Percentiles rank a stretch among this genome's conserved stretches.
phyloP scores from a whole-genome alignment of 495 filamentous ascomycete species.

The Hamigera avellanea region DNA sequence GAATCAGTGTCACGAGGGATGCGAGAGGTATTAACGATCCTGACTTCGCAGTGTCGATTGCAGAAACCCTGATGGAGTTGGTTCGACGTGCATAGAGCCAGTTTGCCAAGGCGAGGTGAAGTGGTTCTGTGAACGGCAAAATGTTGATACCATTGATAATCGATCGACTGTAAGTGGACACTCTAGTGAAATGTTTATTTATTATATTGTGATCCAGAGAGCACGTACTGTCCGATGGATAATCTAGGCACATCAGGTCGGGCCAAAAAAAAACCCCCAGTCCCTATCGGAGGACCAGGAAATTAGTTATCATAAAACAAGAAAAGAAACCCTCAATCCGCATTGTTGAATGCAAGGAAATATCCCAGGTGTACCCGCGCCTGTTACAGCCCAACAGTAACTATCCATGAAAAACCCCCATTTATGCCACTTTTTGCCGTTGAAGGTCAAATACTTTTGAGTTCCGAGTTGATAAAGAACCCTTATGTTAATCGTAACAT shows the following conservation, averaged over 20 bases:
- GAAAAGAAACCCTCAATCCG: slow-evolving; percentile 1
- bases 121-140: too few relatives aligned
- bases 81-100: slow-evolving; percentile 1
- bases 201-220: too few relatives aligned
- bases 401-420: slow-evolving; percentile 22
- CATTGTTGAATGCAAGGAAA: slow-evolving; percentile 40
- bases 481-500: slow-evolving; percentile 44
- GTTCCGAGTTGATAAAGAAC: slow-evolving; percentile 37
- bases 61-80: slow-evolving; percentile 11
- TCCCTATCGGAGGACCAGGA: neutral
- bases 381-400: slow-evolving; percentile 21
- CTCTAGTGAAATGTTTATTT: too few relatives aligned
- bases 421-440: slow-evolving; percentile 46
- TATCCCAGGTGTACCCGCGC: slow-evolving; percentile 28
- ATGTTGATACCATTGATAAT: too few relatives aligned
- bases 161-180: too few relatives aligned
- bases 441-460: slow-evolving; percentile 54
- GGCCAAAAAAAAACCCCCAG: too few relatives aligned
- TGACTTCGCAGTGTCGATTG: slow-evolving; percentile 21
- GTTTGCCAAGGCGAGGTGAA: too few relatives aligned
- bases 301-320: too few relatives aligned
- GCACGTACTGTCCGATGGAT: too few relatives aligned
- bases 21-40: slow-evolving; percentile 33
- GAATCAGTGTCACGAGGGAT: slow-evolving; percentile 24
- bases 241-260: too few relatives aligned